Evolutionary conservation across 73 alveolate genomes (phyloP).

Genomic region (Symbiodinium natans): DNA sequence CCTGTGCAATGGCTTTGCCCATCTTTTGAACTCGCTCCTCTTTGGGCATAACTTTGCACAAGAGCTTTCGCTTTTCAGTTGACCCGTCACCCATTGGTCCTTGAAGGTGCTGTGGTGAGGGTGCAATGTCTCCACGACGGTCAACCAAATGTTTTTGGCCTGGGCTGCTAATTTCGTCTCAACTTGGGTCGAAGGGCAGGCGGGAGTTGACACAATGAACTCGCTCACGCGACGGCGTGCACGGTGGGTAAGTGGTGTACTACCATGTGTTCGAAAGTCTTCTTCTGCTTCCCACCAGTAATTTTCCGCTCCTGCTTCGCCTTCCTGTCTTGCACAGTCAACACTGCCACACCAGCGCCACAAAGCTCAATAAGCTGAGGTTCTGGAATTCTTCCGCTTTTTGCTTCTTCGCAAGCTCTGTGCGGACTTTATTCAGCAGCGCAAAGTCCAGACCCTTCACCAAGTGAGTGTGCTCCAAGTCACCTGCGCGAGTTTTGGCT

Average conservation of each 20-base stretch:
- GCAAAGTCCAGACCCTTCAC: slow-evolving; percentile 94
- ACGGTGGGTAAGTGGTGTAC: neutral
- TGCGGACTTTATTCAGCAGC: slow-evolving; percentile 74
- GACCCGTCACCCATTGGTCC: neutral
- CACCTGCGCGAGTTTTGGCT: slow-evolving; percentile 13
- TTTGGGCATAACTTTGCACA: no score
- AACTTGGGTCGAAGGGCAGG: neutral
- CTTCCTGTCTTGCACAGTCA: neutral
- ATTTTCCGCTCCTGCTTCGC: slow-evolving; percentile 62
- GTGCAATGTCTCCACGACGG: slow-evolving; percentile 72
- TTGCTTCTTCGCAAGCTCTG: slow-evolving; percentile 69
- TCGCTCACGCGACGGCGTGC: neutral
- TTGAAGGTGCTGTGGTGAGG: slow-evolving; percentile 94
- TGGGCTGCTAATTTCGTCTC: neutral
- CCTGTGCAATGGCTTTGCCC: slow-evolving; percentile 93
- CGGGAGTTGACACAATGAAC: neutral
- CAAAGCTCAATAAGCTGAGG: neutral
- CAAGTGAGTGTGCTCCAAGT: slow-evolving; percentile 94
- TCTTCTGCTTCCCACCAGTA: slow-evolving; percentile 54
- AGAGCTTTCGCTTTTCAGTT: no score
- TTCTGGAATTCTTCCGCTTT: slow-evolving; percentile 76
- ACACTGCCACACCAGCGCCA: neutral
- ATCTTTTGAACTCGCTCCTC: slow-evolving; percentile 87
- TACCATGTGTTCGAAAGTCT: slow-evolving; percentile 39
- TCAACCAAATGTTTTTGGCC: slow-evolving; percentile 66